Conservation (phyloP, 75 land plant genomes). For the Pinus taeda region DNA sequence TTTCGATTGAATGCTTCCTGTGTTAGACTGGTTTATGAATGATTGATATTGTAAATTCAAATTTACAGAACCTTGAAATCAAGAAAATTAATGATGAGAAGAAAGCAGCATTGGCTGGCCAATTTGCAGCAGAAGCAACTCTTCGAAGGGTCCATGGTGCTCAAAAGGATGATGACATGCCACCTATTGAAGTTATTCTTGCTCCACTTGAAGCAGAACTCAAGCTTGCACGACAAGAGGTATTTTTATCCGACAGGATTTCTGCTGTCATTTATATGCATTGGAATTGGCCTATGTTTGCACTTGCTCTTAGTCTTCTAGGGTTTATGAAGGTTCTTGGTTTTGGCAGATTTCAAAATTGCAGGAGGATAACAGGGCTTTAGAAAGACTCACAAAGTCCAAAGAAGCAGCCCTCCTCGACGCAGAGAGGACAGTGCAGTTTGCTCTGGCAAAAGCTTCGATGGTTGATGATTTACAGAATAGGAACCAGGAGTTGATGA, state of each 20-base stretch:
- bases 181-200: constrained; percentile 93
- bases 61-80: constrained; percentile 81
- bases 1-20: neutral
- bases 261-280: too few species aligned
- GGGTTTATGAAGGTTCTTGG: too few species aligned
- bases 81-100: constrained; percentile 97
- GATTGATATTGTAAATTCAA: neutral
- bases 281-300: too few species aligned
- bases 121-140: constrained; percentile 97
- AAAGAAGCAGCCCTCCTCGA: constrained; percentile 97
- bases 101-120: constrained; percentile 94
- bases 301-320: too few species aligned
- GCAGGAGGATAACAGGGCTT: constrained; percentile 93
- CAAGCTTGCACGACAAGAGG: constrained; percentile 88
- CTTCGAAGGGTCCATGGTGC: constrained; percentile 94
- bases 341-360: constrained; percentile 71
- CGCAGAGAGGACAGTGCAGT: constrained; percentile 87
- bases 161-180: constrained; percentile 97
- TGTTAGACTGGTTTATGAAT: neutral
- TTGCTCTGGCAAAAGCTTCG: constrained; percentile 89
- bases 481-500: constrained; percentile 91
- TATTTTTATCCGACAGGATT: constrained; percentile 67
- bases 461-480: constrained; percentile 96
- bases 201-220: constrained; percentile 96
- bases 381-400: constrained; percentile 90